Evolutionary conservation across 768 basidiomycete species (phyloP).

Genomic region (Pisolithus microcarpus): DNA sequence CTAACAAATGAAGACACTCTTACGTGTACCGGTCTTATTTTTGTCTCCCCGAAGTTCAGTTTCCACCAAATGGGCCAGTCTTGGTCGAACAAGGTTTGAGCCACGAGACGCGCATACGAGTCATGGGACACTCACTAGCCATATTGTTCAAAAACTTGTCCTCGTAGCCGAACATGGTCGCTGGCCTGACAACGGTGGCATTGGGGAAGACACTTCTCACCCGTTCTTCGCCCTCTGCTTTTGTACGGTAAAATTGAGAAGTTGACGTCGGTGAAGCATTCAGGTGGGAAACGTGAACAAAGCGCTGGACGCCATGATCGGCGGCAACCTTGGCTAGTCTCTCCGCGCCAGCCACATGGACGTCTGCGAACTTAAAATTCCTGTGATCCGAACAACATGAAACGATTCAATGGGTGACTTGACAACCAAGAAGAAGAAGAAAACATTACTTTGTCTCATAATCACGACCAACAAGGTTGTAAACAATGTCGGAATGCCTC

Average conservation of each 20-base stretch:
- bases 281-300: slow-evolving; percentile 93
- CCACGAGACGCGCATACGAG: slow-evolving; percentile 6
- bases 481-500: slow-evolving; percentile 91
- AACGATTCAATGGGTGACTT: slow-evolving; percentile 9
- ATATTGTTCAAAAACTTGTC: slow-evolving; percentile 92
- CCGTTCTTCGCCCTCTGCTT: slow-evolving; percentile 82
- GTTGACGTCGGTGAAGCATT: slow-evolving; percentile 76
- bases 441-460: slow-evolving; percentile 84
- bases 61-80: slow-evolving; percentile 94
- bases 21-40: slow-evolving; percentile 88
- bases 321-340: slow-evolving; percentile 81
- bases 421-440: slow-evolving; percentile 5
- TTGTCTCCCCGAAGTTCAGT: slow-evolving; percentile 81
- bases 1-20: slow-evolving; percentile 24
- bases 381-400: slow-evolving; percentile 34
- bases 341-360: slow-evolving; percentile 77
- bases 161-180: slow-evolving; percentile 86
- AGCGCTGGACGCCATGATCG: slow-evolving; percentile 67
- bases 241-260: slow-evolving; percentile 82
- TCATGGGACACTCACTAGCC: slow-evolving; percentile 53
- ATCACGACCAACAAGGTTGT: slow-evolving; percentile 91
- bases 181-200: slow-evolving; percentile 86
- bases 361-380: slow-evolving; percentile 79
- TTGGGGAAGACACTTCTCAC: slow-evolving; percentile 77
- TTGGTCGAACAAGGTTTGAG: slow-evolving; percentile 25